Evolutionary conservation across 2,329 filamentous ascomycete genomes (phyloP).

Genomic region (Aureobasidium sp.): DNA sequence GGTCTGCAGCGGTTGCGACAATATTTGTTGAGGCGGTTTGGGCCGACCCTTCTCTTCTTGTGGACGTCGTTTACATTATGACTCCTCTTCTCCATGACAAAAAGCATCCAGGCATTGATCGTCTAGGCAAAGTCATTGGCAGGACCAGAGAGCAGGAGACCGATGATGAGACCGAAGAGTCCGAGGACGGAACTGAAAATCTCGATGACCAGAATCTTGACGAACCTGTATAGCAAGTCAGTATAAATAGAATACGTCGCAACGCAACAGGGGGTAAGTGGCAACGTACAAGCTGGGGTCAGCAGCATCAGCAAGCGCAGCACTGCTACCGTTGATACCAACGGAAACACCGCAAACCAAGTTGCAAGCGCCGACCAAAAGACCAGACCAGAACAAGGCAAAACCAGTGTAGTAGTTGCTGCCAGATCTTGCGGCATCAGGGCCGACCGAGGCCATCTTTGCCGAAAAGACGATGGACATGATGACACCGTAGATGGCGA

Average conservation of each 20-base stretch:
- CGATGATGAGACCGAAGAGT: constrained; percentile 91
- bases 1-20: background rate
- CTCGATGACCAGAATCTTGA: constrained; percentile 97
- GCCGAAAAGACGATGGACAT: constrained; percentile 98
- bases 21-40: background rate
- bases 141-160: constrained; percentile 77
- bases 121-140: constrained; percentile 57
- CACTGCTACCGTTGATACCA: constrained; percentile 95
- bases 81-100: background rate
- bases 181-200: constrained; percentile 98
- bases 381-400: constrained; percentile 88
- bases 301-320: constrained; percentile 89
- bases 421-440: constrained; percentile 59
- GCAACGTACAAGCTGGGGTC: constrained; percentile 72
- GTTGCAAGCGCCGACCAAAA: constrained; percentile 94
- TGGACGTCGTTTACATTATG: background rate
- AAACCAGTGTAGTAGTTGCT: constrained; percentile 90
- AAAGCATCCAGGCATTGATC: background rate
- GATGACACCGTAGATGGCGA: constrained; percentile 99
- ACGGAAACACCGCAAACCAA: constrained; percentile 92
- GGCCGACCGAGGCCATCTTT: constrained; percentile 61
- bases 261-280: background rate
- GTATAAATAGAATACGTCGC: background rate
- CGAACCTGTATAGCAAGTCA: constrained; percentile 59
- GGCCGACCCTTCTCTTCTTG: background rate